phyloP scores from a whole-genome alignment of 2,329 filamentous ascomycete species.

The Emmonsia crescens region DNA sequence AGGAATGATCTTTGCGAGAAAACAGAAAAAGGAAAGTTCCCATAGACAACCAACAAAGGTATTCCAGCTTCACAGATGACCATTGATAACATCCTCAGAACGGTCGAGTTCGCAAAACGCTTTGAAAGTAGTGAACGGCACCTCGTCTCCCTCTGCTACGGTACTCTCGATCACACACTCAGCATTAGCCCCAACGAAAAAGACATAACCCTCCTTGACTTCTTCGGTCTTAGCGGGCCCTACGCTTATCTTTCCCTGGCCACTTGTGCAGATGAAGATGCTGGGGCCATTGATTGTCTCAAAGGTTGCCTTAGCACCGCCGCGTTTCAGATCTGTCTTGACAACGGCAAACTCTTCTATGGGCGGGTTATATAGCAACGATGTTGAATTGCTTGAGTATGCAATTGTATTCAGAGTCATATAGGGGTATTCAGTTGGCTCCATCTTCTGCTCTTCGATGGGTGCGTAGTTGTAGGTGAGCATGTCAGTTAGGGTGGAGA shows the following conservation, averaged over 20 bases:
- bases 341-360: conserved; percentile 95
- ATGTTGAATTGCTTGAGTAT: conserved; percentile 65
- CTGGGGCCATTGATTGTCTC: conserved; percentile 80
- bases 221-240: conserved; percentile 64
- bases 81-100: conserved; percentile 30
- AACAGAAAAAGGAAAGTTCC: not conserved
- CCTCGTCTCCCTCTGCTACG: conserved; percentile 38
- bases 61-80: conserved; percentile 16
- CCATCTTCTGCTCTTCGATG: conserved; percentile 90
- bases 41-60: not conserved
- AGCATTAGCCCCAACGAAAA: conserved; percentile 79
- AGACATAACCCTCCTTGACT: conserved; percentile 62
- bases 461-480: conserved; percentile 93
- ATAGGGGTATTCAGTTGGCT: conserved; percentile 74
- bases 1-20: not conserved
- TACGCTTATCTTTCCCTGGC: conserved; percentile 72
- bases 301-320: conserved; percentile 74
- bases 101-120: conserved; percentile 78
- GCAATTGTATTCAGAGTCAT: conserved; percentile 68
- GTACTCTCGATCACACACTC: conserved; percentile 65
- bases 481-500: conserved; percentile 77
- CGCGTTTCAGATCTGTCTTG: conserved; percentile 59
- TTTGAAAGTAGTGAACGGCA: conserved; percentile 76
- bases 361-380: conserved; percentile 78
- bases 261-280: conserved; percentile 81